phyloP scores from a whole-genome alignment of 495 filamentous ascomycete genomes.

The Oidiodendron maius region DNA sequence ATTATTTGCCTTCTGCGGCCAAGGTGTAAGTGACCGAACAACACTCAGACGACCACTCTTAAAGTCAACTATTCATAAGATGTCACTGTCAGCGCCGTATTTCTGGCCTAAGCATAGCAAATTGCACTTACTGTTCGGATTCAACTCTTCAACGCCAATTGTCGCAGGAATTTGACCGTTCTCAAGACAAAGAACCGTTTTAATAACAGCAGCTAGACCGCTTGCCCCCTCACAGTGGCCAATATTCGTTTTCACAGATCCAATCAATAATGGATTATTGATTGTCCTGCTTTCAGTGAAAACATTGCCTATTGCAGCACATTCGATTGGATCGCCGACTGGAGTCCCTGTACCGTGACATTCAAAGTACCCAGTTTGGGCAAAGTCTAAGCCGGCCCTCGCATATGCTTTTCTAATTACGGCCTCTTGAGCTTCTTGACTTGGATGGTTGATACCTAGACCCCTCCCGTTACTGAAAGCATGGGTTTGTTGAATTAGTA shows the following conservation, averaged over 20 bases:
- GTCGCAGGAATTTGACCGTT: conserved; percentile 44
- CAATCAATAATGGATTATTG: conserved; percentile 30
- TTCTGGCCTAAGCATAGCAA: no score
- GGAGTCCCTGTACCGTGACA: conserved; percentile 27
- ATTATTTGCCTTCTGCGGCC: conserved; percentile 15
- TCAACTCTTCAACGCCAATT: conserved; percentile 27
- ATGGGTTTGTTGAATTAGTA: conserved; percentile 26
- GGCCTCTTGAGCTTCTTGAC: conserved; percentile 46
- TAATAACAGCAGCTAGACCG: conserved; percentile 52
- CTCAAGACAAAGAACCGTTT: conserved; percentile 50
- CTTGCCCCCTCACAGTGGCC: conserved; percentile 48
- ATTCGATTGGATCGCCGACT: conserved; percentile 41
- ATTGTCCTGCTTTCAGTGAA: conserved; percentile 13
- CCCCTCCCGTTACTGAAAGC: conserved; percentile 51
- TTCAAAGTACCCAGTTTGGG: conserved; percentile 10
- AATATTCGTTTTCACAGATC: conserved; percentile 51
- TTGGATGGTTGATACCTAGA: conserved; percentile 53
- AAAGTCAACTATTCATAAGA: no score
- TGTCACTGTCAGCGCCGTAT: no score
- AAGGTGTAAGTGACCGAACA: conserved; percentile 14
- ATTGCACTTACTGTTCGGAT: conserved; percentile 23
- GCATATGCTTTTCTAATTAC: conserved; percentile 48
- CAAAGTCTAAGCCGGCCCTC: conserved; percentile 20
- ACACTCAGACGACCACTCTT: no score
- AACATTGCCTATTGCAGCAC: conserved; percentile 31